Evolutionary conservation across 129 eudicot genomes (phyloP).

Genomic region (Daucus carota): DH1_v3.0 NC_030382.2:38207001-38207500

Average conservation of each 20-base stretch:
- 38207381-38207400: background rate
- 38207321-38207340: background rate
- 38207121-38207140: background rate
- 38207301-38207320: slow-evolving; percentile 1
- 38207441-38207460: background rate
- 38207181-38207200: background rate
- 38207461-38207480: background rate
- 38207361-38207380: background rate
- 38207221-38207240: background rate
- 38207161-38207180: background rate
- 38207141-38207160: background rate
- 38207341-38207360: background rate
- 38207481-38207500: no score
- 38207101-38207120: background rate
- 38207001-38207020: background rate
- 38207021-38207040: background rate
- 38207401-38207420: background rate
- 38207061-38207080: background rate
- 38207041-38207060: background rate
- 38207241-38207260: background rate
- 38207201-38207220: background rate
- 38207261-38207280: background rate
- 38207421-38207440: background rate
- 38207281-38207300: background rate
- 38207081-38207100: background rate